phyloP scores from a whole-genome alignment of 1,284 basidiomycete genomes.

The Hemileccinum hortonii region DNA sequence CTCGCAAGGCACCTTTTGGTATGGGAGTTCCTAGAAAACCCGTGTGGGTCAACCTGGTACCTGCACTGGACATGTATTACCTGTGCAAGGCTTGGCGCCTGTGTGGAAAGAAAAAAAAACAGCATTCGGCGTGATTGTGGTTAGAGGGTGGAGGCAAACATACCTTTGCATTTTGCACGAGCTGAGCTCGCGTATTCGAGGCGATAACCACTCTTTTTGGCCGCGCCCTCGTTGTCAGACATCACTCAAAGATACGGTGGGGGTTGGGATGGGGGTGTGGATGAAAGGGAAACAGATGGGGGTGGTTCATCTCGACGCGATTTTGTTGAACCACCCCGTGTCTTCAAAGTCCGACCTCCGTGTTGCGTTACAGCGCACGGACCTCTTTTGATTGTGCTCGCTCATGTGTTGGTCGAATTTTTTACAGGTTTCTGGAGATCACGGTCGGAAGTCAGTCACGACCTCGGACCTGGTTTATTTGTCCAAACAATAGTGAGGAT shows the following conservation, averaged over 20 bases:
- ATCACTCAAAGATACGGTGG: conserved; percentile 36
- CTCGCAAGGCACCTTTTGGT: conserved; percentile 67
- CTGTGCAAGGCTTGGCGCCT: conserved; percentile 80
- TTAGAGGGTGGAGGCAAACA: conserved; percentile 25
- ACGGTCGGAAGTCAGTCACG: conserved; percentile 11
- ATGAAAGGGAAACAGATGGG: conserved; percentile 29
- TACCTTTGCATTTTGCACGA: conserved; percentile 84
- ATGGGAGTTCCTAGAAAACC: conserved; percentile 61
- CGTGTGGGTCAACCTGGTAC: neutral
- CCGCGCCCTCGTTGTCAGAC: conserved; percentile 54
- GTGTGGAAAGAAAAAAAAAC: conserved; percentile 21
- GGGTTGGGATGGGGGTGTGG: conserved; percentile 18
- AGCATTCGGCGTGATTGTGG: conserved; percentile 16
- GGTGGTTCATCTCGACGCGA: conserved; percentile 42
- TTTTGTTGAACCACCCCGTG: conserved; percentile 39
- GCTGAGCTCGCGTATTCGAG: conserved; percentile 69
- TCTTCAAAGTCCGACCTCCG: conserved; percentile 38
- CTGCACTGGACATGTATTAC: conserved; percentile 32
- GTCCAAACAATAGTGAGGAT: conserved; percentile 29
- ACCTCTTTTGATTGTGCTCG: conserved; percentile 32
- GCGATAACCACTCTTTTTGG: conserved; percentile 65
- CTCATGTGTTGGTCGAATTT: conserved; percentile 21
- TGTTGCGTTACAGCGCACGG: conserved; percentile 34
- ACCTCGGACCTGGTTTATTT: conserved; percentile 27
- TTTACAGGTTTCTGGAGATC: conserved; percentile 10